Conservation (phyloP, 805 yeast species). For the Teunomyces tritomae region DNA sequence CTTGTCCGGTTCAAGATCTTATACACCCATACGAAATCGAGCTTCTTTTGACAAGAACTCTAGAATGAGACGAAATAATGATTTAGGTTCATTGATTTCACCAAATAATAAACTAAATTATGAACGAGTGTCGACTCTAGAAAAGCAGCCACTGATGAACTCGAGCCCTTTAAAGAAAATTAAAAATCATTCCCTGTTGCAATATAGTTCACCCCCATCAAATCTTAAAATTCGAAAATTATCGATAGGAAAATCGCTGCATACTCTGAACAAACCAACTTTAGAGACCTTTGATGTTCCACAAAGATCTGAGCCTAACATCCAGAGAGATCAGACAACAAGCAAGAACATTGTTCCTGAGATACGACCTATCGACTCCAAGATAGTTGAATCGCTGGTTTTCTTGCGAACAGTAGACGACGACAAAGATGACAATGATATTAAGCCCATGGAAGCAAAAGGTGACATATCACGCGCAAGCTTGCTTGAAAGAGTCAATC, state of each 20-base stretch:
- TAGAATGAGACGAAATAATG: background rate
- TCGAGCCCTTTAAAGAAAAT: background rate
- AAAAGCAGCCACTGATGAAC: background rate
- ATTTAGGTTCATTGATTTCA: background rate
- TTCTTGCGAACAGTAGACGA: background rate
- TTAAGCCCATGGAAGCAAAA: conserved; percentile 6
- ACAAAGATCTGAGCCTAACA: background rate
- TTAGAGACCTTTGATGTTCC: background rate
- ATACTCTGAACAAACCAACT: background rate
- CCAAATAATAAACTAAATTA: background rate
- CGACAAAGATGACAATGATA: conserved; percentile 7
- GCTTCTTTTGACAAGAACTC: background rate
- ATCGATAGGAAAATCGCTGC: background rate
- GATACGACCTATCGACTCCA: background rate
- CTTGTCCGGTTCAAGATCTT: background rate
- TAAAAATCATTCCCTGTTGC: background rate
- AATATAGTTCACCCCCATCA: conserved; percentile 19
- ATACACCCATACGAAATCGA: background rate
- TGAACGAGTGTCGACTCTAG: background rate
- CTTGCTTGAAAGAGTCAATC: conserved; percentile 13
- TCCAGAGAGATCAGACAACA: background rate
- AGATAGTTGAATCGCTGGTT: background rate
- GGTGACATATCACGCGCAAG: conserved; percentile 11
- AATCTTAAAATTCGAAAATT: conserved; percentile 17
- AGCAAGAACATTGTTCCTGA: background rate